Conservation (phyloP, 2,329 filamentous ascomycete species). For the Rhynchosporium graminicola region DNA sequence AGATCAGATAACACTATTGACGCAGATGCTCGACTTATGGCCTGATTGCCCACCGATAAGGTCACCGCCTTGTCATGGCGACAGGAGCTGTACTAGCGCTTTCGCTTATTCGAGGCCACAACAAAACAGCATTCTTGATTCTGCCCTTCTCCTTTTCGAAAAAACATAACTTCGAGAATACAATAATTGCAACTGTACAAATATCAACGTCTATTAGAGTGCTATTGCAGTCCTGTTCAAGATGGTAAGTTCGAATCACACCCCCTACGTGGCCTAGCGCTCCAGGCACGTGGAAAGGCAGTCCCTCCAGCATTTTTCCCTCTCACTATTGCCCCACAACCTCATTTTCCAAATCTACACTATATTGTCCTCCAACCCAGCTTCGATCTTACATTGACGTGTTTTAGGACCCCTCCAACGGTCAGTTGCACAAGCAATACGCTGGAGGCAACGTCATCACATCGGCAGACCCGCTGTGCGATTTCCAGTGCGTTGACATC, state of each 20-base stretch:
- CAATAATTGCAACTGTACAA: not conserved
- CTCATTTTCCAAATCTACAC: not conserved
- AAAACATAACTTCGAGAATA: not conserved
- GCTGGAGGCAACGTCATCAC: not conserved
- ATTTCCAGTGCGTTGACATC: constrained; percentile 4
- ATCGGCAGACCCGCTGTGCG: not conserved
- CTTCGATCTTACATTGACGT: not conserved
- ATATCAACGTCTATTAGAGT: not conserved
- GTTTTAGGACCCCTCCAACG: not conserved
- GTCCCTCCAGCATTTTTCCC: not conserved
- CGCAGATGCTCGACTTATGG: not conserved
- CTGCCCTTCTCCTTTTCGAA: not conserved
- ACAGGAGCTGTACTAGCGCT: not conserved
- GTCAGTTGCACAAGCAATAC: constrained; percentile 7
- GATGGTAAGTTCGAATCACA: constrained; percentile 2
- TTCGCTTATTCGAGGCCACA: not conserved
- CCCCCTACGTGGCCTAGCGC: not conserved
- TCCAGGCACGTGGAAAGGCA: not conserved
- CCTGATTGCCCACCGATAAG: constrained; percentile 8
- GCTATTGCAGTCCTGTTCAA: not conserved
- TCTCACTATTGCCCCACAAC: not conserved
- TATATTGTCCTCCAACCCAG: not conserved
- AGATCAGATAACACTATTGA: too few relatives aligned
- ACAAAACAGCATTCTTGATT: not conserved
- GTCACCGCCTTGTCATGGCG: not conserved